Percentiles rank a stretch among this genome's conserved stretches.
phyloP scores from a whole-genome alignment of 2,329 filamentous ascomycete species.

The Aspergillus luchuensis region DNA sequence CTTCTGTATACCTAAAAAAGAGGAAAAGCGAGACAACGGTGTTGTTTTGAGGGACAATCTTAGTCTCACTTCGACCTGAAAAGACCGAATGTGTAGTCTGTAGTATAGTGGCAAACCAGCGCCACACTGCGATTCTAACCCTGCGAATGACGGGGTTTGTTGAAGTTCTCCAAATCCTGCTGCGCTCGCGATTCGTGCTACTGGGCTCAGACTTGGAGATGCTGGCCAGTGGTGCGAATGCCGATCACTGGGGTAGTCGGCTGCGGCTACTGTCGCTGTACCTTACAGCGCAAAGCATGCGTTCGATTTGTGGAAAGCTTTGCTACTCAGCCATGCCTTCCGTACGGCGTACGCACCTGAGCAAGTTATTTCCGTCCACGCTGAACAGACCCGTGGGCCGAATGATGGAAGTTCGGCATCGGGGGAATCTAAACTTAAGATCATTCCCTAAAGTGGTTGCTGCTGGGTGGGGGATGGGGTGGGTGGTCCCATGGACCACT shows the following conservation, averaged over 20 bases:
- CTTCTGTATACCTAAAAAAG: too few species aligned
- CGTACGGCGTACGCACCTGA: not conserved
- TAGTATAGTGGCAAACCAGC: not conserved
- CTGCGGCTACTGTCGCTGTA: not conserved
- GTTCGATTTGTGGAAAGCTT: not conserved
- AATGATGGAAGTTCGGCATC: not conserved
- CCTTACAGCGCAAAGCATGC: not conserved
- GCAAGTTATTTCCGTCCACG: not conserved
- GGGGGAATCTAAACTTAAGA: not conserved
- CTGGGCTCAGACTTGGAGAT: not conserved
- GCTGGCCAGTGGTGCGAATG: not conserved
- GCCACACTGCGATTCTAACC: not conserved
- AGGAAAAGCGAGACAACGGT: not conserved
- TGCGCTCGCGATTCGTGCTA: too few species aligned
- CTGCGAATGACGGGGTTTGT: not conserved
- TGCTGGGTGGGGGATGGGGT: conserved; percentile 1
- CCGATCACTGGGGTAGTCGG: not conserved
- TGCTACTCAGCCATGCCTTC: not conserved
- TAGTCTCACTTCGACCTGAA: too few species aligned
- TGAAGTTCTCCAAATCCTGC: not conserved
- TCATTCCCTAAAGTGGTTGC: conserved; percentile 6
- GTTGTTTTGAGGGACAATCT: not conserved
- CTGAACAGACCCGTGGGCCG: not conserved
- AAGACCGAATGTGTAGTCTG: too few species aligned
- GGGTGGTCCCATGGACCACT: not conserved